A percentile compares a stretch with the other conserved stretches of the same genome.
Conservation (phyloP, 768 basidiomycete genomes). For the Boletus patriciae region DNA sequence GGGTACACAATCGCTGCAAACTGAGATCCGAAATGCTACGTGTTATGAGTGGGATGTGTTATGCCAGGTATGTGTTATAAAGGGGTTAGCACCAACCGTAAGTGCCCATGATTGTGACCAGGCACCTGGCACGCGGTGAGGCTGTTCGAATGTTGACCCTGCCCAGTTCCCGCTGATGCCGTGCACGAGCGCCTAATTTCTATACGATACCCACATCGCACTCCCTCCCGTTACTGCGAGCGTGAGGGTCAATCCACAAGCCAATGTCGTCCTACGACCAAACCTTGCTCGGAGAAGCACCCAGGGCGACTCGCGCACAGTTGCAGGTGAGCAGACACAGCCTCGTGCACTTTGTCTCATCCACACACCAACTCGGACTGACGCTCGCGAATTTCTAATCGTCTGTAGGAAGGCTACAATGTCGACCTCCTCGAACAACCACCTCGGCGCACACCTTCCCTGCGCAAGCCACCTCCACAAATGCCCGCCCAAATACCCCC, state of each 20-base stretch:
- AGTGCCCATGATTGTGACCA: constrained; percentile 6
- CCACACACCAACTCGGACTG: neutral
- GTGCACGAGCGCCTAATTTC: constrained; percentile 20
- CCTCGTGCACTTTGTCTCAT: neutral
- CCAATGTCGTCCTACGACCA: constrained; percentile 41
- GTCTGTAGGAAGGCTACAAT: constrained; percentile 52
- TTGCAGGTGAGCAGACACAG: constrained; percentile 39
- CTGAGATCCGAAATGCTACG: no score
- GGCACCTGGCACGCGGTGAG: constrained; percentile 16
- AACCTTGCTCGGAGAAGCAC: constrained; percentile 39
- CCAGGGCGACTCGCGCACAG: constrained; percentile 43
- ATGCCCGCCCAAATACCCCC: constrained; percentile 10
- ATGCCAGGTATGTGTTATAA: no score
- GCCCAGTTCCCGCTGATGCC: neutral
- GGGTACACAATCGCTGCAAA: no score
- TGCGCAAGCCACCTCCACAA: constrained; percentile 21
- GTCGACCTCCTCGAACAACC: constrained; percentile 42
- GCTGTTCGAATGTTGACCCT: constrained; percentile 22
- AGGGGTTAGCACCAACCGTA: neutral
- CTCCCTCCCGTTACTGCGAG: neutral
- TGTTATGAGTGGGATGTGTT: no score
- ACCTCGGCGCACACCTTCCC: constrained; percentile 23
- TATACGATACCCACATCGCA: constrained; percentile 3
- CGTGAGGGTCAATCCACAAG: neutral
- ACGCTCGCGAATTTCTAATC: neutral